Evolutionary conservation across 306 rosid genomes (phyloP).

Genomic region (Prunus campanulata): DNA sequence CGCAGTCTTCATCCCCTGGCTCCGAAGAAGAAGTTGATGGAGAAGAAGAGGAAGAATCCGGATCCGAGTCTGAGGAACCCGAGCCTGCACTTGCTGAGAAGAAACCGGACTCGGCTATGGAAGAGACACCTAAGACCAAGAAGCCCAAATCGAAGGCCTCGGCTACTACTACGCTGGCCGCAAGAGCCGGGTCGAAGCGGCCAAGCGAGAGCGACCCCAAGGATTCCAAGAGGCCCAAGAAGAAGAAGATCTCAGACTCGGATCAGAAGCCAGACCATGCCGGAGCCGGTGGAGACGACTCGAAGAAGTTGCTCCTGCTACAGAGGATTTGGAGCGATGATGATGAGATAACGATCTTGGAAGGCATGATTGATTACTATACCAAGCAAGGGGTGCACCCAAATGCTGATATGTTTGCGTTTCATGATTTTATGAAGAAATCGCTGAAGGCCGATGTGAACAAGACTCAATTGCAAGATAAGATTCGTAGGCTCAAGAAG

Average conservation of each 20-base stretch:
- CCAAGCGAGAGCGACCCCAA: conserved; percentile 6
- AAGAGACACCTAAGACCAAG: conserved; percentile 30
- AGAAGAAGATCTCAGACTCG: conserved; percentile 28
- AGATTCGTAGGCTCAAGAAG: conserved; percentile 55
- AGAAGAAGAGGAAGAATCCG: conserved; percentile 30
- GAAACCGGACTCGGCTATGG: conserved; percentile 42
- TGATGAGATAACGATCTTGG: conserved; percentile 46
- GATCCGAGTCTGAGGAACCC: conserved; percentile 22
- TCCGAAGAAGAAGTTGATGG: not conserved
- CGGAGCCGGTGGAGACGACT: conserved; percentile 14
- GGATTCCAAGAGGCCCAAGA: conserved; percentile 28
- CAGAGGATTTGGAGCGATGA: conserved; percentile 63
- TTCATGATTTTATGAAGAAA: conserved; percentile 46
- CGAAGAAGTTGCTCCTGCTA: conserved; percentile 21
- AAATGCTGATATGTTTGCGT: conserved; percentile 11
- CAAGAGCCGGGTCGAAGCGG: conserved; percentile 39
- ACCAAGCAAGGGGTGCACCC: conserved; percentile 38
- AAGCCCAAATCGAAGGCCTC: conserved; percentile 41
- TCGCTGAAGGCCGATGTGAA: conserved; percentile 38
- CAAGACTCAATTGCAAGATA: conserved; percentile 38
- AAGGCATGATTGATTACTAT: conserved; percentile 39
- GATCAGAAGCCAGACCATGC: conserved; percentile 8
- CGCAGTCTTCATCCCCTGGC: conserved; percentile 35
- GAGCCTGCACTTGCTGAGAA: conserved; percentile 21
- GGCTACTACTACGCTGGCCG: conserved; percentile 3